Evolutionary conservation across 345 rosid genomes (phyloP).

Genomic region (Clarkia xantiana): DNA sequence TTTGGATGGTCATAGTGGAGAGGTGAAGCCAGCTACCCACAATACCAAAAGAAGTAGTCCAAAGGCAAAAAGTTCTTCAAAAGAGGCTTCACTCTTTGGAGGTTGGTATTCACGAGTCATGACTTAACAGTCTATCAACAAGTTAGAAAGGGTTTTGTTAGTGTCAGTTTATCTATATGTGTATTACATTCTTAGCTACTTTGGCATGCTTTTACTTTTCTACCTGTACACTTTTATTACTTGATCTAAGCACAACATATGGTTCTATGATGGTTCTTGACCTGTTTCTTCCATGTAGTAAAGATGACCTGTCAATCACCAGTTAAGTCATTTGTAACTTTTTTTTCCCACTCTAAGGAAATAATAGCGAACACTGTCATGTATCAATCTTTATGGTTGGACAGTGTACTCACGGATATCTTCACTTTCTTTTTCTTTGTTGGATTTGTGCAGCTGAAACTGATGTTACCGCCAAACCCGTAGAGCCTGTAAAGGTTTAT

Average conservation of each 20-base stretch:
- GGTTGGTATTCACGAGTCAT: constrained; percentile 27
- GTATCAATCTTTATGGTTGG: background rate
- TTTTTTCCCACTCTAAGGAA: no score
- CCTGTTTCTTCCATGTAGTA: no score
- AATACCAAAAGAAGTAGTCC: constrained; percentile 83
- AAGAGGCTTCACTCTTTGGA: constrained; percentile 84
- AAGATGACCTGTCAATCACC: no score
- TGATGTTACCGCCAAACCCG: constrained; percentile 59
- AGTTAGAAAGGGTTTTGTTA: background rate
- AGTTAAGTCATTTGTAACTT: no score
- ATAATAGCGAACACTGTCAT: no score
- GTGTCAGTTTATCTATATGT: no score
- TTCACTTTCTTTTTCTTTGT: constrained; percentile 6
- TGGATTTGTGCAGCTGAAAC: constrained; percentile 45
- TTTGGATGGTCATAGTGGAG: constrained; percentile 46
- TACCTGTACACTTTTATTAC: no score
- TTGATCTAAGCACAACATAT: no score
- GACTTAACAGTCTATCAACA: background rate
- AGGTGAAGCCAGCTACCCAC: constrained; percentile 41
- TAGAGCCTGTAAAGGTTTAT: constrained; percentile 78
- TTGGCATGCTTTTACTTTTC: no score
- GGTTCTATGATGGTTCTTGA: no score
- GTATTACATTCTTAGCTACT: no score
- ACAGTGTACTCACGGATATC: constrained; percentile 1
- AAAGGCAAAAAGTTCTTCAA: constrained; percentile 56